A percentile compares a stretch with the other conserved stretches of the same genome.
phyloP scores from a whole-genome alignment of 2,329 filamentous ascomycete genomes.

The Didymella arachidicola region DNA sequence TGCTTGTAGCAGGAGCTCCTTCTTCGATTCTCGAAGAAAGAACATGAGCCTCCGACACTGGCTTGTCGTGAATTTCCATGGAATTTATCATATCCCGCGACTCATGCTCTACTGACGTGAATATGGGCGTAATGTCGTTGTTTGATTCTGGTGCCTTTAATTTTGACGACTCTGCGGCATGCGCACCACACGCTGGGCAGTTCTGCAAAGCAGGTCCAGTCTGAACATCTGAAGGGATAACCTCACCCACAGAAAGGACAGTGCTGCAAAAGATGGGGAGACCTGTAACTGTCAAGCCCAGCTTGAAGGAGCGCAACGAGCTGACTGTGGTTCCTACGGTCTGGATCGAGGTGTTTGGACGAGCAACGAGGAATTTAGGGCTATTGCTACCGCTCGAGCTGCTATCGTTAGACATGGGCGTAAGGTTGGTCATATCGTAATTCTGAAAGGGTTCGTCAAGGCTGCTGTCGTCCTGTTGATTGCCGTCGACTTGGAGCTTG shows the following conservation, averaged over 20 bases:
- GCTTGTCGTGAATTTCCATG: not conserved
- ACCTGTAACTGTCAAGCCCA: not conserved
- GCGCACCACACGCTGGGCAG: not conserved
- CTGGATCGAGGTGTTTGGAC: not conserved
- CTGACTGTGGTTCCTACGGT: not conserved
- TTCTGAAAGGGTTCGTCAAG: not conserved
- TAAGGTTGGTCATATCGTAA: not conserved
- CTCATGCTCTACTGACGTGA: not conserved
- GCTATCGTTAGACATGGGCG: not conserved
- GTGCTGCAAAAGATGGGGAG: not conserved
- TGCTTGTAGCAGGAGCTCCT: not conserved
- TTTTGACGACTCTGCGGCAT: not conserved
- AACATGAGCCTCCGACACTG: not conserved
- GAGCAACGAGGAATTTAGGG: not conserved
- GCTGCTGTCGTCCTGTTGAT: not conserved
- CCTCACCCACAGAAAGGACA: not conserved
- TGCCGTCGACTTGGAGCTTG: not conserved
- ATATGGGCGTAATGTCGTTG: not conserved
- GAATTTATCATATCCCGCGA: not conserved
- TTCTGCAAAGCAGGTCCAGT: not conserved
- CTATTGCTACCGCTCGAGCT: not conserved
- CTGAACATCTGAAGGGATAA: not conserved
- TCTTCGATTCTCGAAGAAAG: not conserved
- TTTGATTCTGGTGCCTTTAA: not conserved
- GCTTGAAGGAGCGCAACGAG: not conserved